Percentiles rank a stretch among this genome's conserved stretches.
These are phyloP conservation scores for Candida succiphila DNA, from an alignment of 805 yeast species.

Conservation along the genomic window DNA sequence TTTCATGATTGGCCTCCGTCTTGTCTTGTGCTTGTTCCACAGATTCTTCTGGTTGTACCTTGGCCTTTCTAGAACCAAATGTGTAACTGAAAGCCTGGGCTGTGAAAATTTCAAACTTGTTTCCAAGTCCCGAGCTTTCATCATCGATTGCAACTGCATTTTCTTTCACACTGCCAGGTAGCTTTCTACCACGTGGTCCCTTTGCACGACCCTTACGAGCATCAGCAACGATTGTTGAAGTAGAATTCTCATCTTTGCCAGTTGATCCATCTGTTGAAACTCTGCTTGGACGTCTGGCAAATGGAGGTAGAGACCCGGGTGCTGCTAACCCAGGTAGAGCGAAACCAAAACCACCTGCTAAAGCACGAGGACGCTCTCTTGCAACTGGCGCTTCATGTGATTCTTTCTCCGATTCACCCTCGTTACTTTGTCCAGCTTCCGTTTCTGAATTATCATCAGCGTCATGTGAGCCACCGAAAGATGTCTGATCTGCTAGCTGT, in stretches of 20 bases:
- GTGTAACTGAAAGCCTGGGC: slow-evolving; percentile 28
- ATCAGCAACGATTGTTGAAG: slow-evolving; percentile 18
- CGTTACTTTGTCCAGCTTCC: slow-evolving; percentile 1
- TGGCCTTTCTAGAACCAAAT: slow-evolving; percentile 3
- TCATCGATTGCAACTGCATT: slow-evolving; percentile 28
- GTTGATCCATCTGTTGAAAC: slow-evolving; percentile 6
- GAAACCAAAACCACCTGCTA: slow-evolving; percentile 47
- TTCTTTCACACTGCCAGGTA: slow-evolving; percentile 48
- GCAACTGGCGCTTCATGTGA: not conserved
- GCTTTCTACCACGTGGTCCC: slow-evolving; percentile 67
- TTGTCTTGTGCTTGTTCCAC: not conserved
- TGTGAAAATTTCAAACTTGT: slow-evolving; percentile 23
- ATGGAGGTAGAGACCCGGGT: slow-evolving; percentile 37
- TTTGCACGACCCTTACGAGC: slow-evolving; percentile 43
- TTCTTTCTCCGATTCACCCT: slow-evolving; percentile 1
- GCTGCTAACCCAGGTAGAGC: slow-evolving; percentile 44
- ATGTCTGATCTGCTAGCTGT: slow-evolving; percentile 27
- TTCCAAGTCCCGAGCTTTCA: slow-evolving; percentile 15
- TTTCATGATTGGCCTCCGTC: not conserved
- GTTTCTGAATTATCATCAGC: slow-evolving; percentile 2
- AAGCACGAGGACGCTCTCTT: slow-evolving; percentile 31
- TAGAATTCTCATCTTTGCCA: slow-evolving; percentile 7
- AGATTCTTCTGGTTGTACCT: not conserved
- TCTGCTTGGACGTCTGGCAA: slow-evolving; percentile 9
- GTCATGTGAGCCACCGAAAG: slow-evolving; percentile 11